Conservation (phyloP, 2,329 filamentous ascomycete species). For the Sclerotiophoma versabilis region DNA sequence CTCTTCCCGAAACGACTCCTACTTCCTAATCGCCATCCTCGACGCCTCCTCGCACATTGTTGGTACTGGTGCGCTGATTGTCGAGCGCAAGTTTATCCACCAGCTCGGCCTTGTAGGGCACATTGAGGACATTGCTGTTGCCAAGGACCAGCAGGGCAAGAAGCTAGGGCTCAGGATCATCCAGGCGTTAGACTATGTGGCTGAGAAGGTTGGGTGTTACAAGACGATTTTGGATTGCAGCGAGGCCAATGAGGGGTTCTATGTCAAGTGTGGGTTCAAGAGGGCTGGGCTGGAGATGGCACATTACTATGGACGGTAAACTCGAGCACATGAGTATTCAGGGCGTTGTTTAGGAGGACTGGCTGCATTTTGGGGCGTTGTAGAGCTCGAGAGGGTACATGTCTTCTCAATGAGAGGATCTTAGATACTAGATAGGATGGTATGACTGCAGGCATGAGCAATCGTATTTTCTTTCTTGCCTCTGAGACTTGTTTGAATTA, state of each 20-base stretch:
- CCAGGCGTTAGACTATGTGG: constrained; percentile 88
- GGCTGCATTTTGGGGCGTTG: constrained; percentile 12
- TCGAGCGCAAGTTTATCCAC: constrained; percentile 94
- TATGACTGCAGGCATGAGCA: neutral
- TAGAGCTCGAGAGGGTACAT: neutral
- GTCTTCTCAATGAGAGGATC: neutral
- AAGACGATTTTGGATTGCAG: constrained; percentile 97
- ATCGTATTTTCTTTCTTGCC: neutral
- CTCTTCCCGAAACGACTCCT: constrained; percentile 73
- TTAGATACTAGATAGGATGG: constrained; percentile 6
- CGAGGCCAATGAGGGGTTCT: constrained; percentile 96
- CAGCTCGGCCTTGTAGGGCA: constrained; percentile 85
- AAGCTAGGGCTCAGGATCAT: constrained; percentile 93
- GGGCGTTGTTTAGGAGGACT: no score
- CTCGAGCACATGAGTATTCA: no score
- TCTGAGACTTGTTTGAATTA: no score
- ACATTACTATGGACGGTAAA: constrained; percentile 73
- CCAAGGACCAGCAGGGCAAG: constrained; percentile 95
- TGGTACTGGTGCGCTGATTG: constrained; percentile 87
- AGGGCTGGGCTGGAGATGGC: constrained; percentile 95
- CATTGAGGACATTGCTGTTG: constrained; percentile 97
- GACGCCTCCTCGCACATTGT: constrained; percentile 76
- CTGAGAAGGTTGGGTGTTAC: constrained; percentile 89
- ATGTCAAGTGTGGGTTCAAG: constrained; percentile 96
- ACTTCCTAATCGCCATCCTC: constrained; percentile 87